Percentiles rank a stretch among this genome's conserved stretches.
Evolutionary conservation across 352 stramenopile species (phyloP).

Genomic region (Globisporangium cederbergense): DNA sequence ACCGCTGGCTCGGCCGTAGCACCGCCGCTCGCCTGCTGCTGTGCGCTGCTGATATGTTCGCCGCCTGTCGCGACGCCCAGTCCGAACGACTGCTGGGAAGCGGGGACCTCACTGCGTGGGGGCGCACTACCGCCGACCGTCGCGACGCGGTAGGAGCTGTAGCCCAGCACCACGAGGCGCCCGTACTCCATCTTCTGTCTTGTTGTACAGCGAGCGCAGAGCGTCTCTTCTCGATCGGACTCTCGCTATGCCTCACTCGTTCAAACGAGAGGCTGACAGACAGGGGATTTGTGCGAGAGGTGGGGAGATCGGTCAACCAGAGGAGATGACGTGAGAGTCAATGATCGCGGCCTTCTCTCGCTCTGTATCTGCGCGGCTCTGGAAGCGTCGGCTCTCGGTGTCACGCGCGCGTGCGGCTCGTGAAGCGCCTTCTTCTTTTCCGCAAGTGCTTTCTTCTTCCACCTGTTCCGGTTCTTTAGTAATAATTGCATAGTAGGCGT

Average conservation of each 20-base stretch:
- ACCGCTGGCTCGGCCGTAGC: neutral
- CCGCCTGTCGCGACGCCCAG: slow-evolving; percentile 19
- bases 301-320: no score
- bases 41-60: neutral
- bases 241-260: neutral
- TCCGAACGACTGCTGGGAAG: slow-evolving; percentile 29
- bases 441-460: no score
- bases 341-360: no score
- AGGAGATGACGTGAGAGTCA: no score
- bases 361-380: no score
- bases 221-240: neutral
- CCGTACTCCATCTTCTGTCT: slow-evolving; percentile 61
- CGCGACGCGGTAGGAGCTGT: slow-evolving; percentile 81
- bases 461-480: no score
- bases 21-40: neutral
- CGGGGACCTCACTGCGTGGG: slow-evolving; percentile 21
- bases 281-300: no score
- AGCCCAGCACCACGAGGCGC: slow-evolving; percentile 78
- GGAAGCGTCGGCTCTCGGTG: no score
- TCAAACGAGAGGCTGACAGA: no score
- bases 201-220: neutral
- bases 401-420: no score
- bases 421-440: no score
- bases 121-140: slow-evolving; percentile 19
- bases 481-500: no score